Evolutionary conservation across 2,329 filamentous ascomycete species (phyloP), one percentile per base, ranked within the genome.

Genomic region (Aureobasidium sp.): DNA sequence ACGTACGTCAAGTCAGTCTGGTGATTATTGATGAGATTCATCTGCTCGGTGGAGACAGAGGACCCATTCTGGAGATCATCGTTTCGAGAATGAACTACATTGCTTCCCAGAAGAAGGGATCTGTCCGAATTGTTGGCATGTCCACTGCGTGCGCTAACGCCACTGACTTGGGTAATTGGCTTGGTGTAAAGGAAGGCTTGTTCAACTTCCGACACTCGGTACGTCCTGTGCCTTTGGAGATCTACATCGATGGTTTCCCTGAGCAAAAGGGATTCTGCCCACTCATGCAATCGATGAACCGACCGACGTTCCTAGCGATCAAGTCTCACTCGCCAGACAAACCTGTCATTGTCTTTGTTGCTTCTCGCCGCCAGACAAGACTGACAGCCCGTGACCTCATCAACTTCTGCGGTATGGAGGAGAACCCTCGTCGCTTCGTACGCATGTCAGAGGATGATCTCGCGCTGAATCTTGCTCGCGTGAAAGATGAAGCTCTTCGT

Each of bases 11-110:
- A 75, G 94, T 99, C 64, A 93, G 92, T 64, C 79, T 99, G 17
- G 94, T 99, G 59, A 97, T 99, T 65, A 99, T 99, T 67, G 94
- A 99, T 70, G 94, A 99, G 77, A 99, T 99, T 63, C 94, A 99
- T 76, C 79, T 99, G 32, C 83, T 99, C n/a, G 95, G 94, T 32
- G 92, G 94, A 64, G 94, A 99, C 70, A 88, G 94, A 75, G 94
- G 93, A 26, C 95, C 95, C 1, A 99, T 99, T 82, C 80, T 99
- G 55, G 94, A 99, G 76, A 99, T 99, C 69, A 99, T 99, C 66
- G 95, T 87, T 2, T 84, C 81, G 68, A 83, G 88, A 68, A 97
- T 99, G 95, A 99, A 99, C 73, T 99, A 97, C 73, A 99, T 99
- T 69, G 94, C 93, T 1, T 90, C 92, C 2, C 92, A 96, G 65